Conservation (phyloP, 1,284 basidiomycete species). For the Moesziomyces sp. region DNA sequence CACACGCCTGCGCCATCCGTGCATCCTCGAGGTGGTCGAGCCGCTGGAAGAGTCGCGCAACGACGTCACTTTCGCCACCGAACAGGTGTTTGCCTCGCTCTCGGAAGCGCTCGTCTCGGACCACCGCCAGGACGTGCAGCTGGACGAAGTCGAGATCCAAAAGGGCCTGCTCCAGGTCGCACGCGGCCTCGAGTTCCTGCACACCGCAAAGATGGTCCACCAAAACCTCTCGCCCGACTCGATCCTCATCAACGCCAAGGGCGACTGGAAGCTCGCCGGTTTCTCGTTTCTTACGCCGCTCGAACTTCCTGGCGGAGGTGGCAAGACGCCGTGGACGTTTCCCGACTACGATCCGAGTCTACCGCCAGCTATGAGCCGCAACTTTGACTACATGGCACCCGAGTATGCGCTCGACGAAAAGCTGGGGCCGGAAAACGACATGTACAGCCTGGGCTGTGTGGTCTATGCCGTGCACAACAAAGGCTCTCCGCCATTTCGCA, state of each 20-base stretch:
- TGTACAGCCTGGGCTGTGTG: slow-evolving; percentile 92
- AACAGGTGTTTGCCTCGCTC: slow-evolving; percentile 70
- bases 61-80: slow-evolving; percentile 91
- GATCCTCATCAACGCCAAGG: slow-evolving; percentile 72
- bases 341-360: slow-evolving; percentile 85
- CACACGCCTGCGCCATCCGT: slow-evolving; percentile 88
- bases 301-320: slow-evolving; percentile 75
- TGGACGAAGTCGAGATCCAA: slow-evolving; percentile 78
- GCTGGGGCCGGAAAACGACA: slow-evolving; percentile 83
- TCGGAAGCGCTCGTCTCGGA: slow-evolving; percentile 40
- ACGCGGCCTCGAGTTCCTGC: slow-evolving; percentile 91
- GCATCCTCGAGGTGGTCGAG: slow-evolving; percentile 97
- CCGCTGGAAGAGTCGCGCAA: slow-evolving; percentile 89
- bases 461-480: slow-evolving; percentile 82
- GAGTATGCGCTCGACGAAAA: slow-evolving; percentile 93
- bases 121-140: slow-evolving; percentile 48
- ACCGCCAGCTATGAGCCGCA: slow-evolving; percentile 85
- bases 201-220: slow-evolving; percentile 89
- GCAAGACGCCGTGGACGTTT: slow-evolving; percentile 83
- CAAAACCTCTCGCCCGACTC: slow-evolving; percentile 82
- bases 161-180: slow-evolving; percentile 94
- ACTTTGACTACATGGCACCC: slow-evolving; percentile 93
- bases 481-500: slow-evolving; percentile 86
- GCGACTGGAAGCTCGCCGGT: slow-evolving; percentile 97
- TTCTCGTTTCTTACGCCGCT: slow-evolving; percentile 84